These are phyloP conservation scores for Trypanosoma grayi DNA, from an alignment of 208 protist species.

Conservation along the genomic window DNA sequence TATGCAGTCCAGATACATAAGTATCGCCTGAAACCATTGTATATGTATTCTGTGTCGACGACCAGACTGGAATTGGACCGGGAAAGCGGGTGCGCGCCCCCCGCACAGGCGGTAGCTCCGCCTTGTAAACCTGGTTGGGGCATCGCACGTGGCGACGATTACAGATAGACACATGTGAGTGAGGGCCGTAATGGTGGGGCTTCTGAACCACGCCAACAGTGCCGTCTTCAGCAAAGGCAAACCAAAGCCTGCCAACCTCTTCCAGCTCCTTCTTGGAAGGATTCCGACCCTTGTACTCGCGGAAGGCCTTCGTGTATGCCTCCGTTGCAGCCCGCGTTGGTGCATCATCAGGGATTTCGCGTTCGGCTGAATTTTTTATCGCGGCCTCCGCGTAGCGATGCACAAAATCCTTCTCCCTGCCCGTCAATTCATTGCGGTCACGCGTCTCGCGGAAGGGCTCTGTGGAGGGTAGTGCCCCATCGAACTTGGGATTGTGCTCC, in stretches of 20 bases:
- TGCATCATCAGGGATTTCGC: conserved; percentile 26
- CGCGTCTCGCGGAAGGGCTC: conserved; percentile 65
- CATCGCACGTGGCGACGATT: conserved; percentile 45
- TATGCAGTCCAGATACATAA: conserved; percentile 58
- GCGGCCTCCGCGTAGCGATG: conserved; percentile 69
- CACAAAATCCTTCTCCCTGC: conserved; percentile 81
- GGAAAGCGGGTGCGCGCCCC: conserved; percentile 75
- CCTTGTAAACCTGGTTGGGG: conserved; percentile 57
- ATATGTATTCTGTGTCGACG: conserved; percentile 76
- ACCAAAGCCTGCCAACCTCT: conserved; percentile 62
- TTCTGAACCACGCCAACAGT: conserved; percentile 77
- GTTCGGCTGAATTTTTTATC: conserved; percentile 39
- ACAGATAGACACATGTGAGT: conserved; percentile 68
- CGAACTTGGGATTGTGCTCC: conserved; percentile 38
- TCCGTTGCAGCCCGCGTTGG: conserved; percentile 40
- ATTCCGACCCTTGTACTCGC: conserved; percentile 57
- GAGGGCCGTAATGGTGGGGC: conserved; percentile 75
- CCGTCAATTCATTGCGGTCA: conserved; percentile 42
- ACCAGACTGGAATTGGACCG: conserved; percentile 75
- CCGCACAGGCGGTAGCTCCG: conserved; percentile 59
- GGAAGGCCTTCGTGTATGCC: conserved; percentile 78
- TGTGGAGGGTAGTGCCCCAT: conserved; percentile 12
- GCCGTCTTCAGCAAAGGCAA: conserved; percentile 72
- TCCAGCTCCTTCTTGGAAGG: conserved; percentile 72
- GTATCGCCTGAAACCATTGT: conserved; percentile 62